Base-by-base conservation (phyloP, 495 filamentous ascomycete genomes). In the Aspergillus olivimuriae region DNA sequence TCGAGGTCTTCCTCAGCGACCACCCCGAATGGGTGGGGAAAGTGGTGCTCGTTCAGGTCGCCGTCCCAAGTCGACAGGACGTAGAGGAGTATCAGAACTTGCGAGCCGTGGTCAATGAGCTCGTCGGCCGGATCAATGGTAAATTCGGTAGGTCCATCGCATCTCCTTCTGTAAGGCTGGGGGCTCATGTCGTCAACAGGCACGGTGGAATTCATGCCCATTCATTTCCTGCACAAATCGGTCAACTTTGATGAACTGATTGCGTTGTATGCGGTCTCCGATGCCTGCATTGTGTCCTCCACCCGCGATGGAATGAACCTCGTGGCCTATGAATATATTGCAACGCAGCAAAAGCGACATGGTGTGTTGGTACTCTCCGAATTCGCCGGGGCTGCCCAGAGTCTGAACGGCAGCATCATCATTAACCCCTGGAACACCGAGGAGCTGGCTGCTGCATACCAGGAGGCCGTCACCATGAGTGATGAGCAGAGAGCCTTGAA, bases 281-380 rank as follows among this genome's bases (percentile, higher is more conserved):
- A 96, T 60, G 89, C 87, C 20, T 97, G 91, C 60, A 78, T 97
- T 15, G 91, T 97, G 33, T 90, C 86, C 19, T 96, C 91, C 2
- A 96, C 92, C 4, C 79, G 92, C n/a, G 91, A 97, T 58, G 91
- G 91, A 46, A 97, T 97, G 91, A 97, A 97, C 61, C 77, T 97
- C n/a, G 91, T 97, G 23, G 92, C 88, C 17, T 97, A 94, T 66
- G 91, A 97, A 67, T 97, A 97, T 68, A 94, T 97, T 46, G 92
- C 91, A 4, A 86, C 83, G 4, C 91, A 97, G 57, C 73, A 84
- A 51, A 83, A 94, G 57, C 80, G 86, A 7, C 88, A 95, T 54
- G 91, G 91, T 17, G 81, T 84, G 24, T 81, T 97, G 78, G 87
- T 97, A 22, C 78, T 97, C 14, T 95, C 90, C 35, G 91, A 97